Conservation (phyloP, 2,329 filamentous ascomycete species). For the Tolypocladium pustulatum region DNA sequence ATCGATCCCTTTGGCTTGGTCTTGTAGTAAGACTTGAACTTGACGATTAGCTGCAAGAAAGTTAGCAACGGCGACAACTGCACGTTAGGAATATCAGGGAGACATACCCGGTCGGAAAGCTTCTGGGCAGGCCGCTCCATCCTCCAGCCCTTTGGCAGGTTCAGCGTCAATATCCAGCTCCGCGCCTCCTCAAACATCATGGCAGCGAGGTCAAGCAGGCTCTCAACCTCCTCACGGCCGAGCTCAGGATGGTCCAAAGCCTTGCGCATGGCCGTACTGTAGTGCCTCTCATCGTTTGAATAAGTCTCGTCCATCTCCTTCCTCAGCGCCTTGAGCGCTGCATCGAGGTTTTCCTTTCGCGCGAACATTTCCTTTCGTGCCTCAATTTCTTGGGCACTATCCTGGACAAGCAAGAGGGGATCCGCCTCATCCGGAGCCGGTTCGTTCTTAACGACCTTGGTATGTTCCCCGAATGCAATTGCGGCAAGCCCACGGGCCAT, state of each 20-base stretch:
- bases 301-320: slow-evolving; percentile 34
- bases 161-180: slow-evolving; percentile 29
- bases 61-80: slow-evolving; percentile 9
- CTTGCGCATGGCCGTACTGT: slow-evolving; percentile 31
- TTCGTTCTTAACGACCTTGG: slow-evolving; percentile 32
- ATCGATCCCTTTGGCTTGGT: slow-evolving; percentile 20
- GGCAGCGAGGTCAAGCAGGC: slow-evolving; percentile 30
- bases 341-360: slow-evolving; percentile 51
- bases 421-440: slow-evolving; percentile 24
- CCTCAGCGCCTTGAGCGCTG: slow-evolving; percentile 35
- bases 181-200: slow-evolving; percentile 36
- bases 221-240: slow-evolving; percentile 30
- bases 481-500: slow-evolving; percentile 50
- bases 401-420: slow-evolving; percentile 29
- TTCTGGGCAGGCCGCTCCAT: slow-evolving; percentile 23
- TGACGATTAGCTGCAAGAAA: slow-evolving; percentile 20
- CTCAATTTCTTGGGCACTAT: slow-evolving; percentile 39
- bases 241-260: slow-evolving; percentile 28
- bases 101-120: slow-evolving; percentile 24
- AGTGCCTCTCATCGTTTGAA: slow-evolving; percentile 23
- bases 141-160: slow-evolving; percentile 30
- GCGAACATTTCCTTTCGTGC: slow-evolving; percentile 53
- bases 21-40: slow-evolving; percentile 28
- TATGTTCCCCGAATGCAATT: slow-evolving; percentile 52
- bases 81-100: not conserved